phyloP scores from a whole-genome alignment of 108 stramenopile genomes.

The Schizochytrium sp. region DNA sequence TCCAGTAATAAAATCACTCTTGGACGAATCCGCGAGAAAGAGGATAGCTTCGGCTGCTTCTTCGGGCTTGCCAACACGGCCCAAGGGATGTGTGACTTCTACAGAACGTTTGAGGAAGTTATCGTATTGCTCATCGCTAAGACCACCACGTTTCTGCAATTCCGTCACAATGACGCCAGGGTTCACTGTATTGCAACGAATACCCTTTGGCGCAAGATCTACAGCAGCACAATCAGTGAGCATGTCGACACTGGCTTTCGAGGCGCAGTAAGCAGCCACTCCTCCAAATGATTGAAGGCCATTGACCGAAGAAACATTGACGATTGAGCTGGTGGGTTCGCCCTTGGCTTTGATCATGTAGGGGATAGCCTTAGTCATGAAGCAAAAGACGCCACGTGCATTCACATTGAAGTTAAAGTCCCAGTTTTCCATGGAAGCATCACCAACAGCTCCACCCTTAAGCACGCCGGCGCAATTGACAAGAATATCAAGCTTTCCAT shows the following conservation, averaged over 20 bases:
- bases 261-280: constrained; percentile 49
- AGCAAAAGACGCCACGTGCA: constrained; percentile 43
- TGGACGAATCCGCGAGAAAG: constrained; percentile 51
- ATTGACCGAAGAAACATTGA: constrained; percentile 35
- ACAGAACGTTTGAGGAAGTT: constrained; percentile 8
- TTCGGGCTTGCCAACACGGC: constrained; percentile 40
- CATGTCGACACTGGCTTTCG: constrained; percentile 35
- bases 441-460: constrained; percentile 50
- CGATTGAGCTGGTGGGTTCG: constrained; percentile 25
- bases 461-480: constrained; percentile 59
- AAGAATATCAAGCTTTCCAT: constrained; percentile 42
- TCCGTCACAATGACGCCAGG: constrained; percentile 38
- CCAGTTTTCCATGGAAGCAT: constrained; percentile 29
- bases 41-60: constrained; percentile 45
- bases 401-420: constrained; percentile 23
- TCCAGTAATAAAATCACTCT: constrained; percentile 57
- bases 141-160: constrained; percentile 54
- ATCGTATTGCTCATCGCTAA: neutral
- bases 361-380: constrained; percentile 49
- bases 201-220: constrained; percentile 16
- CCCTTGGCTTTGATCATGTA: constrained; percentile 36
- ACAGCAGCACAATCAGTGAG: constrained; percentile 51
- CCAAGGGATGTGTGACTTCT: constrained; percentile 45
- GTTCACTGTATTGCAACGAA: constrained; percentile 42
- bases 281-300: neutral